Evolutionary conservation across 345 rosid species (phyloP), one percentile per base, ranked within the genome.

Genomic region (Murraya paniculata): DNA sequence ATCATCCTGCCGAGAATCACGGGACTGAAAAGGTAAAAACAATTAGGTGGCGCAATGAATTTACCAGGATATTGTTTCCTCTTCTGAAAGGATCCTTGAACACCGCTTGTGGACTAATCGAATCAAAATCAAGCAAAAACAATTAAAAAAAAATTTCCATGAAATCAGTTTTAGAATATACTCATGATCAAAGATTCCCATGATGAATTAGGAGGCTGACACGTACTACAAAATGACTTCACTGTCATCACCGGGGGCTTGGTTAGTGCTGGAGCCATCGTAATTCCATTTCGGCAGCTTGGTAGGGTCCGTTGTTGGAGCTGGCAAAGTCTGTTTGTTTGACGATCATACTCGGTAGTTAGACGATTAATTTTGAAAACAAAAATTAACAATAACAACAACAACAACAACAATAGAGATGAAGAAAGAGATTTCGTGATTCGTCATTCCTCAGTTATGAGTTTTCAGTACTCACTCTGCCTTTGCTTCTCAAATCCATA

Each of bases 211-310:
- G 57, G 21, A 77, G 50, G 33, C 57, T 8, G 67, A 28, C 19
- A 87, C 94, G 24, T 87, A 93, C 96, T 83, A 64, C 55, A 93
- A 48, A 74, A 93, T 93, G 78, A 91, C 98, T 84, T 93, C 98
- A 72, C 96, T 90, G 84, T 93, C 91, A 2, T 90, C 86, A 0
- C 94, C 94, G 11, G 91, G 89, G 33, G 98, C 96, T 76, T 93
- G 98, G 22, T 83, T 79, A 0, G 98, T 93, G 83, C 95, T 91
- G 27, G 95, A 90, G 9, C 98, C 95, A 62, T 93, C 97, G 59
- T 88, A 93, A 84, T 93, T 93, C 97, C 97, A 93, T 72, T 89
- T 89, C 5, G 97, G 98, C 2, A 93, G 88, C 68, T 84, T 81
- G 1, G 92, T 41, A 50, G 98, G 94, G 64, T 90, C 92, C 9